Evolutionary conservation across 345 rosid genomes (phyloP), one percentile per base, ranked within the genome.

Genomic region (Aegle marmelos): DNA sequence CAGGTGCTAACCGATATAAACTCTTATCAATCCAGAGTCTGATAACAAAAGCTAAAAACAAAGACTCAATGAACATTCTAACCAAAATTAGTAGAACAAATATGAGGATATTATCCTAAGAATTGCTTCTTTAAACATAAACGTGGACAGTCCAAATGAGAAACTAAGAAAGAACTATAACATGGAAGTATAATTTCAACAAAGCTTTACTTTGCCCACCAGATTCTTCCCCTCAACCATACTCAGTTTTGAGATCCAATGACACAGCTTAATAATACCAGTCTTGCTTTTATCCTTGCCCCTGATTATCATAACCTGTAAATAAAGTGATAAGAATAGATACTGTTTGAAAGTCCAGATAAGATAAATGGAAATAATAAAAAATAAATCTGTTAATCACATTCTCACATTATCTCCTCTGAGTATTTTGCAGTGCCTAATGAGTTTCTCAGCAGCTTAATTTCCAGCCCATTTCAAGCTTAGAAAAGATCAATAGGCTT

Each of bases 381-480:
- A 10, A 34, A 9, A 39, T 39, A 61, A 22, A 60, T 45, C 57
- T 59, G 17, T 7, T 17, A 57, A 39, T 33, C 33, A 34, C n/a
- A 62, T 45, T 11, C 92, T 83, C 82, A 94, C 98, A 85, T 92
- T 91, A 78, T 96, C 98, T 60, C 98, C 99, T 77, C 96, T 86
- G 33, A 96, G 92, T 68, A 96, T 57, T 87, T 91, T 93, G 98
- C 99, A 94, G 87, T 96, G 95, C 86, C 92, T 87, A 75, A 96
- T 91, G 56, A 96, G 97, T 76, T 92, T 96, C 87, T 94, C 95
- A 75, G 98, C 99, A 36, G 98, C 97, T 85, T n/a, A n/a, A n/a
- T n/a, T 96, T 94, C 97, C 97, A 96, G 75, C 98, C 99, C 98
- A 94, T 93, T 77, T 11, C 64, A 56, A 57, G 25, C 27, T 54